These are phyloP conservation scores for Psilocybe tampanensis DNA, from an alignment of 768 basidiomycete species.

Conservation along the genomic window DNA sequence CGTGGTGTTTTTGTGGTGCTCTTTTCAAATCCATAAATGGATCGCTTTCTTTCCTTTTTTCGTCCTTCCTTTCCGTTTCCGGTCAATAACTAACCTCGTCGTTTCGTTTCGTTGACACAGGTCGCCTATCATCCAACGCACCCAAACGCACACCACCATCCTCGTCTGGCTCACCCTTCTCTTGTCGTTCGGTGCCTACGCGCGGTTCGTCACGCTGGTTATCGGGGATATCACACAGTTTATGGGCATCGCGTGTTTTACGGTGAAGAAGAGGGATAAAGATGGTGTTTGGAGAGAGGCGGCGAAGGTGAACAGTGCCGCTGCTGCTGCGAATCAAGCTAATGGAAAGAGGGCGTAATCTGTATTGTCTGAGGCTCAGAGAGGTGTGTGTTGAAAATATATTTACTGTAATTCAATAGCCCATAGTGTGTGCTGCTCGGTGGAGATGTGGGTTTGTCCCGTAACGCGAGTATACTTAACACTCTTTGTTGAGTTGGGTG, in stretches of 20 bases:
- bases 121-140: conserved; percentile 71
- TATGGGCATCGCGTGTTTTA: conserved; percentile 94
- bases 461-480: no score
- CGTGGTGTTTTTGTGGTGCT: conserved; percentile 22
- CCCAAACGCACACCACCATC: conserved; percentile 51
- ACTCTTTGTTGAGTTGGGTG: no score
- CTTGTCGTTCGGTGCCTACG: conserved; percentile 71
- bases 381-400: no score
- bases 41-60: neutral
- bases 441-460: no score
- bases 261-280: conserved; percentile 82
- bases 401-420: no score
- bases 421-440: no score
- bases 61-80: conserved; percentile 8
- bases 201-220: conserved; percentile 79
- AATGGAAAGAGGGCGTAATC: neutral
- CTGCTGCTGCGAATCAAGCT: no score
- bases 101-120: conserved; percentile 28
- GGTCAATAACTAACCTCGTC: neutral
- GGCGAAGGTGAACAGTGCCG: neutral
- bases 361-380: no score
- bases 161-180: conserved; percentile 75
- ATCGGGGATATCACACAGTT: conserved; percentile 88
- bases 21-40: no score
- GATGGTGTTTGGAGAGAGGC: conserved; percentile 57